phyloP scores from a whole-genome alignment of 257 asterid species.

The Jasminum sambac region DNA sequence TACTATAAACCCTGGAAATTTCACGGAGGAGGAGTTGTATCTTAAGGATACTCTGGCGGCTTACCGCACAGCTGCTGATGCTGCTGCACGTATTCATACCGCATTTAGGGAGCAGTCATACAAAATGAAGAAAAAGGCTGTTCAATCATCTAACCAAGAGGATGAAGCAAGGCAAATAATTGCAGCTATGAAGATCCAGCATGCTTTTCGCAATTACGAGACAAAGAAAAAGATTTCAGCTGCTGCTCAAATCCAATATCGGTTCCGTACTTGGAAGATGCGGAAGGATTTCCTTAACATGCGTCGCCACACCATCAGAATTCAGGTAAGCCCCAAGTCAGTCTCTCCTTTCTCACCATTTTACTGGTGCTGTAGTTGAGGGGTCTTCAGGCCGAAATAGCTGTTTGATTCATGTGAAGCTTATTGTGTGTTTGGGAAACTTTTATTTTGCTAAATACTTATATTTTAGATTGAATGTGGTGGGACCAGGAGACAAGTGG shows the following conservation, averaged over 20 bases:
- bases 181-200: conserved; percentile 98
- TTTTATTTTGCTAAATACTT: too few species aligned
- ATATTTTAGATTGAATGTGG: too few species aligned
- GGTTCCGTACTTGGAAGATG: conserved; percentile 87
- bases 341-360: not conserved
- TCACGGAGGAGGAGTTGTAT: conserved; percentile 65
- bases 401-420: not conserved
- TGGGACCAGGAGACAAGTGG: too few species aligned
- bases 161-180: conserved; percentile 75
- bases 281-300: conserved; percentile 75
- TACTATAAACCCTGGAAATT: conserved; percentile 41
- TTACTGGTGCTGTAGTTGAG: not conserved
- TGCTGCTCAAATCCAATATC: conserved; percentile 83
- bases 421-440: not conserved
- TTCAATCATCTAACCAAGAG: conserved; percentile 69
- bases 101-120: conserved; percentile 87
- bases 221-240: conserved; percentile 68
- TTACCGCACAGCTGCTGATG: conserved; percentile 95
- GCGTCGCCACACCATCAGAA: conserved; percentile 79
- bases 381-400: not conserved
- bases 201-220: conserved; percentile 84
- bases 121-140: conserved; percentile 46
- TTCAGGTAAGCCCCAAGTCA: conserved; percentile 57
- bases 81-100: conserved; percentile 92
- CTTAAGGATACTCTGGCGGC: conserved; percentile 89